A percentile compares a stretch with the other conserved stretches of the same genome.
phyloP scores from a whole-genome alignment of 225 moss, liverwort and hornwort genomes.

The Antitrichia curtipendula region DNA sequence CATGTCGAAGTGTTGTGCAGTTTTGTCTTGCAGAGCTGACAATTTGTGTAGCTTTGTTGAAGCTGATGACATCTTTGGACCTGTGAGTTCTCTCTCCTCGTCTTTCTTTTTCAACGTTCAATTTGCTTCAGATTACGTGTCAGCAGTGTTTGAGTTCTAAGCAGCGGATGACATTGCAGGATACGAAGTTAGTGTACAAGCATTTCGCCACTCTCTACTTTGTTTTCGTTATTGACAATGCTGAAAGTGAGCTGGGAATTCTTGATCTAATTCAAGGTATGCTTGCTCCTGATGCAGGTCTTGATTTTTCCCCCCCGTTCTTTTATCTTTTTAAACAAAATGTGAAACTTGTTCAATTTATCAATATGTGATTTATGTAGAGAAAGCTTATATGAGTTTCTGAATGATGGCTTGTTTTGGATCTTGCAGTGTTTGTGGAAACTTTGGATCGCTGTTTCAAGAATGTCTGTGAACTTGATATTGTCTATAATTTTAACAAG shows the following conservation, averaged over 20 bases:
- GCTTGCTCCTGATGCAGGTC: neutral
- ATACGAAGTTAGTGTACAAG: conserved; percentile 88
- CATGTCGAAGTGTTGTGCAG: conserved; percentile 35
- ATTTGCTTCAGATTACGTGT: neutral
- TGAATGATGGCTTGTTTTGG: neutral
- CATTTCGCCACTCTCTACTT: conserved; percentile 98
- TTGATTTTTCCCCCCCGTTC: neutral
- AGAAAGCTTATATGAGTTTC: neutral
- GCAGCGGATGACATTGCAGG: conserved; percentile 23
- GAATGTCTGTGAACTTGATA: conserved; percentile 95
- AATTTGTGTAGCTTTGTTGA: conserved; percentile 83
- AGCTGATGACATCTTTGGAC: conserved; percentile 84
- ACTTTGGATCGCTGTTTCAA: conserved; percentile 90
- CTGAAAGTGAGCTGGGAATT: conserved; percentile 92
- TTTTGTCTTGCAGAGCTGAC: conserved; percentile 73
- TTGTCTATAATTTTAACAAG: conserved; percentile 91
- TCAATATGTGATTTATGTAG: neutral
- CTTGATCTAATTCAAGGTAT: conserved; percentile 94
- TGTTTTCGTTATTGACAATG: conserved; percentile 72
- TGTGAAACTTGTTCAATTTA: neutral
- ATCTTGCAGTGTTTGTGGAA: conserved; percentile 85
- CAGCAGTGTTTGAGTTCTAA: neutral
- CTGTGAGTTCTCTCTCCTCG: conserved; percentile 41
- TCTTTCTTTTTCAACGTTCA: neutral
- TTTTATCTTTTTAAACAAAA: neutral